phyloP scores from a whole-genome alignment of 1,139 yeast species.

The Hansenula lynferdii region DNA sequence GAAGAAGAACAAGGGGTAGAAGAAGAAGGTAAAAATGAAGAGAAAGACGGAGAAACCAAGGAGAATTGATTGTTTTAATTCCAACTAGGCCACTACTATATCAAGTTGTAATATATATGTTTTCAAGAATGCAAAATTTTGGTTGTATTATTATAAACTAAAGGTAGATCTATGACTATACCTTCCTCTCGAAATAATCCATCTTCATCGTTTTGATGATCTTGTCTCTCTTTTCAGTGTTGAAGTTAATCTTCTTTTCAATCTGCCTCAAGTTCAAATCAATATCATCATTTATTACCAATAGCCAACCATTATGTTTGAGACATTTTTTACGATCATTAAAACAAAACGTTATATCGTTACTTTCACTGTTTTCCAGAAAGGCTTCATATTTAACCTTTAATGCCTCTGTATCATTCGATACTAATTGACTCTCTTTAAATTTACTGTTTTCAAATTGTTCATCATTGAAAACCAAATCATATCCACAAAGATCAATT shows the following conservation, averaged over 20 bases:
- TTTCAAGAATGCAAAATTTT: neutral
- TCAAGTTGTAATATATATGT: too few species aligned
- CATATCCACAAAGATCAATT: slow-evolving; percentile 25
- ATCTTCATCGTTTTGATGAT: slow-evolving; percentile 35
- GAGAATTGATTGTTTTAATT: too few species aligned
- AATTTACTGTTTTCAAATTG: slow-evolving; percentile 7
- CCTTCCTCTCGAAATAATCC: slow-evolving; percentile 28
- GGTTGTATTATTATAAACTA: too few species aligned
- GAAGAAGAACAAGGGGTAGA: slow-evolving; percentile 24
- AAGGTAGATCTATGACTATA: too few species aligned
- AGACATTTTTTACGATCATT: slow-evolving; percentile 63
- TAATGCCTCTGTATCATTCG: slow-evolving; percentile 14
- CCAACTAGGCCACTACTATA: too few species aligned
- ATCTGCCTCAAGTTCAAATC: slow-evolving; percentile 32
- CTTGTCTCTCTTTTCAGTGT: slow-evolving; percentile 23
- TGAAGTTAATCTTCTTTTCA: slow-evolving; percentile 25
- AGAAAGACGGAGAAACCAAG: slow-evolving; percentile 13
- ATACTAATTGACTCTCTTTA: neutral
- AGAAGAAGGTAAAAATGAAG: slow-evolving; percentile 24
- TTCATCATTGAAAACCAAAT: slow-evolving; percentile 23
- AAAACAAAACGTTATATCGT: slow-evolving; percentile 37
- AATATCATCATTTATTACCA: slow-evolving; percentile 41
- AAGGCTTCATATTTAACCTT: slow-evolving; percentile 9
- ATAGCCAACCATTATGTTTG: slow-evolving; percentile 66
- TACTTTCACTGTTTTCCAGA: slow-evolving; percentile 13